A percentile compares a stretch with the other conserved stretches of the same genome.
These are phyloP conservation scores for Paraphaeosphaeria minitans DNA, from an alignment of 2,329 filamentous ascomycete genomes.

Conservation along the genomic window DNA sequence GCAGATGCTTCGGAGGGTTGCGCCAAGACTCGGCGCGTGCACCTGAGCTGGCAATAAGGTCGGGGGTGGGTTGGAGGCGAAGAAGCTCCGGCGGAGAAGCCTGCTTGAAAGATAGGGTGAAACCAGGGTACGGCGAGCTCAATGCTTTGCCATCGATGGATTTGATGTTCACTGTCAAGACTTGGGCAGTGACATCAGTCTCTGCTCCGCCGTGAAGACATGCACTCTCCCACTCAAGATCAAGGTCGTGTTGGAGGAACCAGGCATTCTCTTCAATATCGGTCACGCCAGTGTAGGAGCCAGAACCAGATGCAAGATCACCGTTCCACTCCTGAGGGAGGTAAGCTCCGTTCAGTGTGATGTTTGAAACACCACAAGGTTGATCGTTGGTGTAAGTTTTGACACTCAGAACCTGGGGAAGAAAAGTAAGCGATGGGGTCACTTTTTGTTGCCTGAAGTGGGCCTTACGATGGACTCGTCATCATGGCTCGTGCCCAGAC, in stretches of 20 bases:
- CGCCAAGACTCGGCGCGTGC: conserved; percentile 44
- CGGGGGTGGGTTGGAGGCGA: conserved; percentile 40
- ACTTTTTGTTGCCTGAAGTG: conserved; percentile 40
- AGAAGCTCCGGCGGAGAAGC: conserved; percentile 44
- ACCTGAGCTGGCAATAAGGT: conserved; percentile 33
- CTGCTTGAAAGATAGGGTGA: conserved; percentile 49
- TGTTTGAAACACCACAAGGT: conserved; percentile 47
- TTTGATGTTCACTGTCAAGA: conserved; percentile 48
- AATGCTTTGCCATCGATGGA: conserved; percentile 44
- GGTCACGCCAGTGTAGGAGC: conserved; percentile 36
- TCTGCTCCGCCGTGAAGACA: conserved; percentile 43
- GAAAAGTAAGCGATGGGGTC: conserved; percentile 31
- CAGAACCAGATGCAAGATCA: conserved; percentile 43
- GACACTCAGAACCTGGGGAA: conserved; percentile 50
- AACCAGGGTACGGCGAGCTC: conserved; percentile 37
- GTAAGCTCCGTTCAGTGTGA: conserved; percentile 49
- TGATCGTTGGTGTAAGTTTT: conserved; percentile 45
- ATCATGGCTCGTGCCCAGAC: conserved; percentile 49
- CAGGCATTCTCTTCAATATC: conserved; percentile 41
- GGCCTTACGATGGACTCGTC: conserved; percentile 50
- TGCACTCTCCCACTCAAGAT: conserved; percentile 46
- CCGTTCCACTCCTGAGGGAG: conserved; percentile 47
- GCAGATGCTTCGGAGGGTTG: conserved; percentile 41
- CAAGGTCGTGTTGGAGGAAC: conserved; percentile 42
- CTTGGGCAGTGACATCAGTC: conserved; percentile 40